Evolutionary conservation across 1,139 yeast genomes (phyloP), one percentile per base, ranked within the genome.

Genomic region (Blastobotrys ciferrii): DNA sequence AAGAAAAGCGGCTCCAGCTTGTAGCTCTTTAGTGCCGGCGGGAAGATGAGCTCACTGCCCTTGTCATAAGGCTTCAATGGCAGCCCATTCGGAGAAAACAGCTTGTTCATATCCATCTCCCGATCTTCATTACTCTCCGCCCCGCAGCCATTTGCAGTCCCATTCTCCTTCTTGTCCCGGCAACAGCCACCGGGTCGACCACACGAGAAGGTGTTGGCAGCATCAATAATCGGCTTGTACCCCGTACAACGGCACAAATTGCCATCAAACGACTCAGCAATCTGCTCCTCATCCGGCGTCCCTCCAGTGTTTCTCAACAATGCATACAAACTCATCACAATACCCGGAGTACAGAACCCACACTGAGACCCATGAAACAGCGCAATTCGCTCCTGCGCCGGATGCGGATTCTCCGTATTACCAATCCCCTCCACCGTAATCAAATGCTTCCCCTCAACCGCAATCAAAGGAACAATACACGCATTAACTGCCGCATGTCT

Each of bases 321-420:
- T 1, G 75, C 67, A 44, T 73, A 73, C 44, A 73, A 54, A 36
- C 74, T 69, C 77, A 73, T 72, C n/a, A 73, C 75, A 44, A 73
- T 73, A 2, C 77, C 77, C 0, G 77, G 77, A 4, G 77, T 73
- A 52, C 77, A 73, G 54, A 72, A 73, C 2, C 77, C 77, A 54
- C 77, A 73, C 55, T 73, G 77, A 0, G 77, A 71, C n/a, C 77
- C 77, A 51, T 73, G 76, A 53, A 70, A 69, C 45, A 69, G 63
- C 11, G 76, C 77, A 31, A 73, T 70, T 14, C 77, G 64, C 53
- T 73, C 77, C 54, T 73, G 77, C 12, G 70, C 72, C 0, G 77
- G 74, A 55, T 73, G 77, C 2, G 75, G 74, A 42, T 65, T 57
- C 13, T 59, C 58, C 17, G 68, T 51, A 11, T 61, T 56, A 2